Evolutionary conservation across 23 red algal genomes (phyloP), one percentile per base, ranked within the genome.

Genomic region (Gracilaria gracilis): DNA sequence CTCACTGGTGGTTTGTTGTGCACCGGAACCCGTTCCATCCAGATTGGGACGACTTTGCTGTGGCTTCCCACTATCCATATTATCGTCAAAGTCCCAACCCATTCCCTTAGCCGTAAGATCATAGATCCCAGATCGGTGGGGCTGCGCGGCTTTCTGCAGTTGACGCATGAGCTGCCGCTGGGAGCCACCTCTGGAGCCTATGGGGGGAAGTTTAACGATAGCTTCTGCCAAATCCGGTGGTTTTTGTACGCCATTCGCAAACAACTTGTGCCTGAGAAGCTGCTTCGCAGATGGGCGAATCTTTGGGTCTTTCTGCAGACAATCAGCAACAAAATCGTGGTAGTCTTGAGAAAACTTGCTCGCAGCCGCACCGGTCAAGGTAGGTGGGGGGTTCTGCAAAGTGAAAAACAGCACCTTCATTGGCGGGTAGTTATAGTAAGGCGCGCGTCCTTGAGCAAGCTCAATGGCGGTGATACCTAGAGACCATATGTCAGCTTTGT

Each of bases 401-500:
- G 97, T 99, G 42, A 96, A 69, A 34, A 95, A 87, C 29, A 95
- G 19, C 11, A 46, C 42, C 11, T 46, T 46, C 42, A 46, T 46
- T 4, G 42, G 42, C 42, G 42, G 42, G 42, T 46, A 46, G 42
- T 11, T 46, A 11, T 46, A 11, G 42, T 46, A 46, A 7, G 42
- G 42, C 42, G 42, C 42, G 11, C 42, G 42, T 46, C 42, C 42
- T 46, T 46, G 42, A 4, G 42, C 42, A 11, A 46, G 42, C 42
- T 46, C 42, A 46, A 46, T 46, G 42, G 42, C 42, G 11, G 42
- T 46, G 42, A 46, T 99, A 32, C 97, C 97, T 25, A 96, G 83
- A 15, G 88, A 93, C 97, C 97, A 99, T 4, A 99, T 87, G 83
- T 99, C 97, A 55, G 97, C 97, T 82, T 99, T 99, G 93, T 94